A percentile compares a stretch with the other conserved stretches of the same genome.
These are phyloP conservation scores for Leptomonas seymouri DNA, from an alignment of 208 protist species.

Conservation along the genomic window DNA sequence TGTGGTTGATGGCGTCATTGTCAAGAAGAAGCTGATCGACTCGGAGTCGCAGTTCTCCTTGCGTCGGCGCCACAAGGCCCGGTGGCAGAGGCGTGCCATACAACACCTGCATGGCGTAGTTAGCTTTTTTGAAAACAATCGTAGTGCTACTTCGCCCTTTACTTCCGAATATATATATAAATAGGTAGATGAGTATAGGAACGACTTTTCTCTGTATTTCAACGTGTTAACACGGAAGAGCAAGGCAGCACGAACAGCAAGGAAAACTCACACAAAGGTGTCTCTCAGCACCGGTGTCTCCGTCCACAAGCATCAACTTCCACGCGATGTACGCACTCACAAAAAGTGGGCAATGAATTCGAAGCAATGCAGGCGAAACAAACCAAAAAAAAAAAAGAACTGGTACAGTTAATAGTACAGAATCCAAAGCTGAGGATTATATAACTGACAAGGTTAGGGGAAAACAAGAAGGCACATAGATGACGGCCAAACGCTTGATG, in stretches of 20 bases:
- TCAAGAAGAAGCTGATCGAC: slow-evolving; percentile 82
- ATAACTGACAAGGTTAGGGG: neutral
- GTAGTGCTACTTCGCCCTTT: no score
- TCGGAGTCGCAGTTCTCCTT: slow-evolving; percentile 80
- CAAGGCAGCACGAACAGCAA: no score
- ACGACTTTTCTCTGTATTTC: no score
- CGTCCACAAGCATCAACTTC: no score
- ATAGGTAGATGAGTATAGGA: no score
- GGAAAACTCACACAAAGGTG: no score
- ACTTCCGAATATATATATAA: no score
- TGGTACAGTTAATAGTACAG: slow-evolving; percentile 3
- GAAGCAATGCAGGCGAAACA: neutral
- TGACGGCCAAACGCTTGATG: neutral
- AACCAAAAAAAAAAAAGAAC: neutral
- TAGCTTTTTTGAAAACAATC: neutral
- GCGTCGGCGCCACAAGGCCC: slow-evolving; percentile 63
- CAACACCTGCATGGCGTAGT: slow-evolving; percentile 42
- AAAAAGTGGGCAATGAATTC: no score
- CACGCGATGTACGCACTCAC: no score
- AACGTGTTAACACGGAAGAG: no score
- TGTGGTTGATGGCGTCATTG: slow-evolving; percentile 63
- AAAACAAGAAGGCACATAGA: neutral
- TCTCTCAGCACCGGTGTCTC: no score
- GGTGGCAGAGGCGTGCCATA: slow-evolving; percentile 79
- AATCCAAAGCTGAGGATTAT: neutral